phyloP scores from a whole-genome alignment of 139 green algal genomes.

The Chlamydomonas applanata region DNA sequence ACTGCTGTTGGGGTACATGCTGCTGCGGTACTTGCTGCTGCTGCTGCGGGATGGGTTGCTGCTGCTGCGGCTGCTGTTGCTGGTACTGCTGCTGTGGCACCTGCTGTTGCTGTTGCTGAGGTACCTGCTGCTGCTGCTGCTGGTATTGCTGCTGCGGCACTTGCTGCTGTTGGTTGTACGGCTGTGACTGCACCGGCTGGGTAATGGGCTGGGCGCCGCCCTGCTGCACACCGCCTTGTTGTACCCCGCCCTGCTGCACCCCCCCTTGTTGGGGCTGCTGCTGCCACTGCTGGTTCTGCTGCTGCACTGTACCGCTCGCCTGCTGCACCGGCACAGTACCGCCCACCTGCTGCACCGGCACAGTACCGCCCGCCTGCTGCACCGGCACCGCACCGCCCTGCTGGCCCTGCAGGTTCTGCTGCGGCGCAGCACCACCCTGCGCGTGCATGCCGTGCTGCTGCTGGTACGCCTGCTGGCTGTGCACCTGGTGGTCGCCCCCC shows the following conservation, averaged over 20 bases:
- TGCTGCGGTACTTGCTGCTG: background rate
- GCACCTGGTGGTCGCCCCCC: background rate
- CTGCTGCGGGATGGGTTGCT: background rate
- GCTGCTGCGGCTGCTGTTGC: background rate
- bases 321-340: no score
- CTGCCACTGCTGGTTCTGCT: background rate
- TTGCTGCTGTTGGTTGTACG: no score
- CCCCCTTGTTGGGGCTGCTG: background rate
- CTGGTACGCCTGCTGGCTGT: conserved; percentile 14
- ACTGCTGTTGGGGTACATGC: background rate
- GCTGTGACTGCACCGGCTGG: no score
- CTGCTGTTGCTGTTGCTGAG: conserved; percentile 1
- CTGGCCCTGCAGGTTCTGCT: no score
- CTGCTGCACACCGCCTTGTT: no score
- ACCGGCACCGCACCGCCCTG: no score
- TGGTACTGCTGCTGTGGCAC: no score
- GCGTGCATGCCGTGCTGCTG: background rate
- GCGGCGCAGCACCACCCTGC: background rate
- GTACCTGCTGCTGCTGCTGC: conserved; percentile 2
- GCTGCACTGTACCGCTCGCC: no score
- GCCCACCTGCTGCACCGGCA: no score
- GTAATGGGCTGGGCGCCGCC: no score
- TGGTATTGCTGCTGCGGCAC: background rate
- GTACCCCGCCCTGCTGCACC: no score
- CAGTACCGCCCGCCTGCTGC: no score